Conservation (phyloP, 345 rosid species). For the Boechera divaricarpa region DNA sequence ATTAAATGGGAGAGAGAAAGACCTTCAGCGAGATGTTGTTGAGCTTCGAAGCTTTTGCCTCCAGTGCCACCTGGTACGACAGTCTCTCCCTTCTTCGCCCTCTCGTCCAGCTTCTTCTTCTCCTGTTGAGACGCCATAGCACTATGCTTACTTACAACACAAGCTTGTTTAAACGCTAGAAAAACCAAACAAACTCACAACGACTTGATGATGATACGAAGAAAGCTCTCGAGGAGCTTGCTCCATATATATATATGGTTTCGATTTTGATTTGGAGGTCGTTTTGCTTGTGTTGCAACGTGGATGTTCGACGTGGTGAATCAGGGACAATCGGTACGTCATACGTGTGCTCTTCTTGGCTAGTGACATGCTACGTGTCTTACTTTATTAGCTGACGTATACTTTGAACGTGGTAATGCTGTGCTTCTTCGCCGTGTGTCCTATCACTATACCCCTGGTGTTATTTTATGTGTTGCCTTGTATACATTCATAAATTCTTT, state of each 20-base stretch:
- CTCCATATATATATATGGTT: conserved; percentile 2
- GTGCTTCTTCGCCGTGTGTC: conserved; percentile 38
- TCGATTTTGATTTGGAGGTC: neutral
- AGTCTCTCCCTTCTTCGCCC: conserved; percentile 74
- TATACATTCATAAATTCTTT: neutral
- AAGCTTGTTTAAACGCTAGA: neutral
- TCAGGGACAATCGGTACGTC: conserved; percentile 40
- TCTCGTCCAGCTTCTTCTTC: conserved; percentile 65
- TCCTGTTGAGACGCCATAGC: conserved; percentile 59
- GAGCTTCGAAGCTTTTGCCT: conserved; percentile 91
- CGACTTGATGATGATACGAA: conserved; percentile 24
- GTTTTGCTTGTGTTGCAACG: conserved; percentile 18
- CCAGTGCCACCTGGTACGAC: conserved; percentile 89
- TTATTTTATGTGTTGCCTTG: neutral
- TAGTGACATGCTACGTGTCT: conserved; percentile 33
- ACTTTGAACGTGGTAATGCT: conserved; percentile 22
- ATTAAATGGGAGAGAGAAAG: neutral
- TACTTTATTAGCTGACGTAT: conserved; percentile 23
- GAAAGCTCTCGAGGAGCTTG: neutral
- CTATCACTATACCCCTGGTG: conserved; percentile 4
- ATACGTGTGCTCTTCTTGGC: conserved; percentile 41
- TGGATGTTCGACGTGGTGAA: conserved; percentile 34
- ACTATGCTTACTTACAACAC: neutral
- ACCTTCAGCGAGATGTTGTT: conserved; percentile 89
- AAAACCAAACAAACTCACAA: neutral